Evolutionary conservation across 441 rosid species (phyloP).

Genomic region (Gossypium gossypioides): DNA sequence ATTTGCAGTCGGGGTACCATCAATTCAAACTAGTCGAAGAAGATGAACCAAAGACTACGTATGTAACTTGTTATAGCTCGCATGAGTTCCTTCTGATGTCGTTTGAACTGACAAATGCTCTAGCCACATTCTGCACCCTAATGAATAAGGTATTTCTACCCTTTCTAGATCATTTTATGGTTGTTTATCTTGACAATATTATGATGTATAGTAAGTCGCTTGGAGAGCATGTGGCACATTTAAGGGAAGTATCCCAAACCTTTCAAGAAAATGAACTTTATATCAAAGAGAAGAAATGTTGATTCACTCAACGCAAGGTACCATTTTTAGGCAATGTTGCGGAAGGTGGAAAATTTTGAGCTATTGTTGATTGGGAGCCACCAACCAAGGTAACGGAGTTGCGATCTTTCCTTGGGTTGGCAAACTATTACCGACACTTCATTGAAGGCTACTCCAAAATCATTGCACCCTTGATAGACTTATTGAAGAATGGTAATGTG

Average conservation of each 20-base stretch:
- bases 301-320: background rate
- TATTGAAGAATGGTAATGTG: background rate
- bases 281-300: background rate
- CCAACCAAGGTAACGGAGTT: background rate
- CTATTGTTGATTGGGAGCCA: background rate
- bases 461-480: background rate
- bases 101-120: background rate
- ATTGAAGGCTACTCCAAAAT: background rate
- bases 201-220: background rate
- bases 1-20: background rate
- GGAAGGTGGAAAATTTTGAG: background rate
- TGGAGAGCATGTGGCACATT: background rate
- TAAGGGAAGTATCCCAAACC: background rate
- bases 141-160: too few relatives aligned
- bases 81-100: background rate
- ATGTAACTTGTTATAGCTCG: background rate
- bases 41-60: background rate
- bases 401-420: background rate
- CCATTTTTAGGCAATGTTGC: background rate
- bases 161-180: background rate
- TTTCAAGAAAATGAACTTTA: background rate
- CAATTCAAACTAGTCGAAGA: background rate
- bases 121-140: background rate
- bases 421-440: background rate
- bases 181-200: background rate